Base-by-base conservation (phyloP, 306 rosid genomes). In the Vachellia pachyceras region DNA sequence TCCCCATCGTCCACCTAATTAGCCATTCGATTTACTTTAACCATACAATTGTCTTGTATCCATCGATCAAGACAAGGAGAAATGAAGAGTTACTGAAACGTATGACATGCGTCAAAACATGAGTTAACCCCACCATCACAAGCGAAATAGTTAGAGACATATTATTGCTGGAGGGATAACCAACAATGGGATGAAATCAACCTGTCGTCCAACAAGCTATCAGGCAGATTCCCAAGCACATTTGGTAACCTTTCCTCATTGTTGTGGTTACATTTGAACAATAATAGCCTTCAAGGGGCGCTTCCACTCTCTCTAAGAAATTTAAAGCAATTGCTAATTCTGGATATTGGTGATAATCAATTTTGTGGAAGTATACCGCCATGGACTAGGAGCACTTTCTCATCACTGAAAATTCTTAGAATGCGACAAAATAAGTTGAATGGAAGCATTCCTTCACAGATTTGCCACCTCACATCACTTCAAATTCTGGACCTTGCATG, bases 261-360 rank as follows among this genome's bases (percentile, higher is more conserved):
- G 14, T 4, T 37, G 10, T 66, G 71, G 71, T 9, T 66, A 25
- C 71, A 66, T 37, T 37, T 66, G 46, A 66, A 66, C 47, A 37
- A 66, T 66, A 66, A 66, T 2, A 8, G 25, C 1, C 71, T 66
- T 66, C 7, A 37, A 0, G 71, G 71, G 25, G 13, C 37, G 45
- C 71, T 66, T 66, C 71, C 71, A 66, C 3, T 9, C 0, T 66
- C 20, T 17, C 0, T 36, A 9, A 36, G 9, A 4, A 66, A 66
- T 66, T 15, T 66, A 17, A 66, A 37, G 14, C 25, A 66, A 9
- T 14, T 66, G 25, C 29, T 66, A 5, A 66, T 66, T 37, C 3
- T 66, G 46, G 71, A 66, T 66, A 6, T 66, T 37, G 71, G 71
- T 17, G 71, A 66, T 15, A 66, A 66, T 66, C 71, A 66, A 66